phyloP scores from a whole-genome alignment of 306 rosid species.

The Cicer cuneatum region DNA sequence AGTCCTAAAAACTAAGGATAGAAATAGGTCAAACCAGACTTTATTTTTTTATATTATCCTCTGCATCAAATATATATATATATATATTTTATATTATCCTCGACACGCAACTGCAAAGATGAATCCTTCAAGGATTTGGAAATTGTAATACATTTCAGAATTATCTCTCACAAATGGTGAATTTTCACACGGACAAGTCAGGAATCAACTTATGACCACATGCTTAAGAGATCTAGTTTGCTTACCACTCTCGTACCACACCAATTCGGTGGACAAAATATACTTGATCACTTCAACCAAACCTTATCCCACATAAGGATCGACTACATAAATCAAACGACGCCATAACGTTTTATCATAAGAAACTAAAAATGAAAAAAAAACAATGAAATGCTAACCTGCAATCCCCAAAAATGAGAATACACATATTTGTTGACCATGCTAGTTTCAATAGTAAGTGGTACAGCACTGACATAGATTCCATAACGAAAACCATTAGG shows the following conservation, averaged over 20 bases:
- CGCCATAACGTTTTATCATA: neutral
- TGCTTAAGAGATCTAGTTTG: neutral
- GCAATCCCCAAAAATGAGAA: slow-evolving; percentile 51
- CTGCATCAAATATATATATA: too few species aligned
- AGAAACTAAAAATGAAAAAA: neutral
- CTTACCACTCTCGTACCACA: neutral
- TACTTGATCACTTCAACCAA: neutral
- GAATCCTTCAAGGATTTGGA: too few species aligned
- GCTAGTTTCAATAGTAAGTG: slow-evolving; percentile 36
- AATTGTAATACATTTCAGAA: too few species aligned
- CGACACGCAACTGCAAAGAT: too few species aligned
- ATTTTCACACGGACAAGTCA: too few species aligned
- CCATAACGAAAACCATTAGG: slow-evolving; percentile 37
- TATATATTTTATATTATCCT: too few species aligned
- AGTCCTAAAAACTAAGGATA: neutral
- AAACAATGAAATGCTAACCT: slow-evolving; percentile 33
- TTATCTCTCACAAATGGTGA: too few species aligned
- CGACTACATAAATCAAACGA: too few species aligned
- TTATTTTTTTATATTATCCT: too few species aligned
- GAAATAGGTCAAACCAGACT: neutral
- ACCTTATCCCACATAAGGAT: too few species aligned
- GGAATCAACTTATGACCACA: too few species aligned
- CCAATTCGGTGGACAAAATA: neutral
- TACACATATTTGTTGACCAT: slow-evolving; percentile 43
- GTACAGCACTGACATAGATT: slow-evolving; percentile 37